Evolutionary conservation across 805 yeast genomes (phyloP).

Genomic region (Myxozyma monticola): DNA sequence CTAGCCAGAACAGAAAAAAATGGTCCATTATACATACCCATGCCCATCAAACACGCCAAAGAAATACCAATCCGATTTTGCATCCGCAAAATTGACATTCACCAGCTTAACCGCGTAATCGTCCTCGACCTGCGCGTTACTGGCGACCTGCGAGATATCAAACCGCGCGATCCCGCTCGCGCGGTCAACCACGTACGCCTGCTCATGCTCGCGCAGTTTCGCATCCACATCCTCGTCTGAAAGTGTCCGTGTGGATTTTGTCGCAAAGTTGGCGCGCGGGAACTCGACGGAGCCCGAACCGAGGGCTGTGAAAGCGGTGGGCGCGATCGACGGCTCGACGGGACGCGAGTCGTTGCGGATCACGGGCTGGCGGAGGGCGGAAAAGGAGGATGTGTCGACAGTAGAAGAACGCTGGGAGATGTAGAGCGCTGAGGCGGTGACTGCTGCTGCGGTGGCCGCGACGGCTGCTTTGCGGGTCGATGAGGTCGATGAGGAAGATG

Average conservation of each 20-base stretch:
- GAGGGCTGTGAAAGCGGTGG: conserved; percentile 1
- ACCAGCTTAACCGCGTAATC: conserved; percentile 78
- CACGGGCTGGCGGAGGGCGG: neutral
- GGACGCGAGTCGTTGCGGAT: conserved; percentile 21
- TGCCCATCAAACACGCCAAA: conserved; percentile 98
- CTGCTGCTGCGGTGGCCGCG: conserved; percentile 17
- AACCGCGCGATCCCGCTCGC: conserved; percentile 74
- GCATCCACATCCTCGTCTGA: conserved; percentile 70
- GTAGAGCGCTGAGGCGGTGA: conserved; percentile 15
- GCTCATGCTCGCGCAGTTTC: conserved; percentile 70
- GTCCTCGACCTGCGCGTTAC: conserved; percentile 93
- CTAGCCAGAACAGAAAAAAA: neutral
- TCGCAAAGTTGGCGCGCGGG: conserved; percentile 17
- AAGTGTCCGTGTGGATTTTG: conserved; percentile 36
- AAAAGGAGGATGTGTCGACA: neutral
- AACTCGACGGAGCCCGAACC: conserved; percentile 15
- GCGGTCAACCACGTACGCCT: conserved; percentile 74
- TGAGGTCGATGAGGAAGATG: conserved; percentile 7
- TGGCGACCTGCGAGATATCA: conserved; percentile 85
- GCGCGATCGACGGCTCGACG: neutral
- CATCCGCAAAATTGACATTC: conserved; percentile 39
- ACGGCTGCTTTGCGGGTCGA: neutral
- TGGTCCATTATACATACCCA: conserved; percentile 36
- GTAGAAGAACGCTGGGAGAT: neutral
- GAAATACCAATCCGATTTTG: conserved; percentile 77